Base-by-base conservation (phyloP, 2,329 filamentous ascomycete species). In the Fusarium graminum region DNA sequence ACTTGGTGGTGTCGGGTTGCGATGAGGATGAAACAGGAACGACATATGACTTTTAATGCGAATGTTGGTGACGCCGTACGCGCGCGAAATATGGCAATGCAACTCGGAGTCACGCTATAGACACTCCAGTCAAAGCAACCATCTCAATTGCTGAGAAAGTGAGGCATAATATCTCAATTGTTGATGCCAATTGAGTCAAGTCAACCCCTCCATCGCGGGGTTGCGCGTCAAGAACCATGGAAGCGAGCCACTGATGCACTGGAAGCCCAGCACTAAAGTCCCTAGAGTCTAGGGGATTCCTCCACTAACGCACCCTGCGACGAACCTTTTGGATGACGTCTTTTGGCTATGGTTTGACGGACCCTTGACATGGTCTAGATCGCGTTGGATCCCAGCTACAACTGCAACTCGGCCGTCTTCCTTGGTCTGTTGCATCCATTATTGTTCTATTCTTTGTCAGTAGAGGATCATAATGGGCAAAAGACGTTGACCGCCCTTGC, bases 181-280 rank as follows among this genome's bases (percentile, higher is more conserved):
- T 34, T 39, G 29, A 44, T 39, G 36, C 30, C 14, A 42, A 19
- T 58, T 56, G 51, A 44, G 34, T 61, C 64, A 61, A 68, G 47
- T 65, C 43, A 28, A 66, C 43, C 63, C 52, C 63, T 67, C 63
- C 32, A 62, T 57, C 63, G 63, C 57, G 63, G 63, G 63, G 63
- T 67, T 57, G 30, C 45, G 38, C 19, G 41, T 49, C 49, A 44
- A 45, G 40, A 50, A 47, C 26, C 36, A 41, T 32, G 43, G 19
- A 63, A 57, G 55, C 51, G 55, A 60, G 57, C 61, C 62, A 65
- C 43, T 47, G 45, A 26, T 29, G 22, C 43, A 25, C n/a, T 56
- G 19, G 22, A 34, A 43, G 42, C 30, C 30, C 34, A 61, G 34
- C 50, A 52, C 55, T 54, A 49, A 41, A 13, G 17, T 19, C 12